Percentiles rank a stretch among this genome's conserved stretches.
These are phyloP conservation scores for Eragrostis nindensis DNA, from an alignment of 176 grass and related monocot species.

Conservation along the genomic window DNA sequence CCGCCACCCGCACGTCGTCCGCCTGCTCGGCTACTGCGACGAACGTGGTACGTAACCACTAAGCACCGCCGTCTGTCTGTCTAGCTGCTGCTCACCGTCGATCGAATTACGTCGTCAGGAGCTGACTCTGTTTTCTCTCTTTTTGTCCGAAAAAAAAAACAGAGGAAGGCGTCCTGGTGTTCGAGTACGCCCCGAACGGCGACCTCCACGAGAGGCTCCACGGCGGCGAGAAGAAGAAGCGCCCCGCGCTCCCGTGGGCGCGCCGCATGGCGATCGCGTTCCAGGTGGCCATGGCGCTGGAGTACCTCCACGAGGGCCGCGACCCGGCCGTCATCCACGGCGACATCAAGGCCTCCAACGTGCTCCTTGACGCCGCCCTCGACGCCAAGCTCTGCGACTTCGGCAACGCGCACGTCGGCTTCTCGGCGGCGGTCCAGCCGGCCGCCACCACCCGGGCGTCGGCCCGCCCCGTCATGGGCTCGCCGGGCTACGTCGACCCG, in stretches of 20 bases:
- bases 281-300: slow-evolving; percentile 71
- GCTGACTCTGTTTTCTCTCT: background rate
- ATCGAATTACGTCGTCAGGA: background rate
- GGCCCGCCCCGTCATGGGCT: slow-evolving; percentile 62
- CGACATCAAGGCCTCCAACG: slow-evolving; percentile 87
- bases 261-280: slow-evolving; percentile 66
- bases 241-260: slow-evolving; percentile 44
- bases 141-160: slow-evolving; percentile 36
- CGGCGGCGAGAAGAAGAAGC: slow-evolving; percentile 32
- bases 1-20: slow-evolving; percentile 70
- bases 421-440: slow-evolving; percentile 40
- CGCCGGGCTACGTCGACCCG: slow-evolving; percentile 81
- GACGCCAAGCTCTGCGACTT: slow-evolving; percentile 93
- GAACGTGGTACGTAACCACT: no score
- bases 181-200: slow-evolving; percentile 78
- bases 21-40: slow-evolving; percentile 80
- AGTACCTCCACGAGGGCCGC: slow-evolving; percentile 78
- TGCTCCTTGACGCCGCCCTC: slow-evolving; percentile 64
- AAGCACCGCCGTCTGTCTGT: background rate
- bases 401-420: slow-evolving; percentile 67
- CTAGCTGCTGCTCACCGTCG: background rate
- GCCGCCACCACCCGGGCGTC: slow-evolving; percentile 30
- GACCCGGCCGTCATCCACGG: slow-evolving; percentile 70
- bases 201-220: slow-evolving; percentile 74
- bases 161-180: slow-evolving; percentile 59